Evolutionary conservation across 2,329 filamentous ascomycete genomes (phyloP).

Genomic region (Calonectria multiphialidica): DNA sequence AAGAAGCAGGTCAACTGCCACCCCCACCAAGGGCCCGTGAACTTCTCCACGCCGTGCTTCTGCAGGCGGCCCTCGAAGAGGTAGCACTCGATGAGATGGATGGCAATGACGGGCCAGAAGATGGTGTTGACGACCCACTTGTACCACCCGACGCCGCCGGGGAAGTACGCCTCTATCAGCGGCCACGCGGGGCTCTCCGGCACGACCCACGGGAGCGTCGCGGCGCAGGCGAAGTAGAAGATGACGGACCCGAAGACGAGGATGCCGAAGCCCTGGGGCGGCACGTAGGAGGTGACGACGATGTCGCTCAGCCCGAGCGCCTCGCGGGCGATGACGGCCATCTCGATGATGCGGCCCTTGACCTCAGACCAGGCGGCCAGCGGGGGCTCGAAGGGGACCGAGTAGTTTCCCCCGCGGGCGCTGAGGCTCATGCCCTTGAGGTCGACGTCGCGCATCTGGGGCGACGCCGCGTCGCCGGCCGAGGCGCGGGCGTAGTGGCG

Average conservation of each 20-base stretch:
- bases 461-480: conserved; percentile 64
- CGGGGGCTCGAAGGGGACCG: conserved; percentile 76
- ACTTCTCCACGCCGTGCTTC: conserved; percentile 60
- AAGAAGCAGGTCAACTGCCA: conserved; percentile 67
- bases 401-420: conserved; percentile 59
- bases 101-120: conserved; percentile 67
- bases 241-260: conserved; percentile 67
- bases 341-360: conserved; percentile 77
- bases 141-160: conserved; percentile 69
- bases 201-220: conserved; percentile 61
- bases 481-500: conserved; percentile 75
- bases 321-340: conserved; percentile 69
- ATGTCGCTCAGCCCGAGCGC: conserved; percentile 70
- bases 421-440: conserved; percentile 73
- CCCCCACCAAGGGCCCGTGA: conserved; percentile 62
- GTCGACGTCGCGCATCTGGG: conserved; percentile 74
- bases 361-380: conserved; percentile 77
- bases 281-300: conserved; percentile 54
- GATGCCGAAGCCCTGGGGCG: conserved; percentile 59
- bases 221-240: conserved; percentile 66
- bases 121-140: conserved; percentile 70
- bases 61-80: conserved; percentile 62
- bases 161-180: conserved; percentile 63
- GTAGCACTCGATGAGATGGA: conserved; percentile 76
- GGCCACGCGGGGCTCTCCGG: conserved; percentile 64